phyloP scores from a whole-genome alignment of 1,284 basidiomycete genomes.

The Phellinidium pouzarii region DNA sequence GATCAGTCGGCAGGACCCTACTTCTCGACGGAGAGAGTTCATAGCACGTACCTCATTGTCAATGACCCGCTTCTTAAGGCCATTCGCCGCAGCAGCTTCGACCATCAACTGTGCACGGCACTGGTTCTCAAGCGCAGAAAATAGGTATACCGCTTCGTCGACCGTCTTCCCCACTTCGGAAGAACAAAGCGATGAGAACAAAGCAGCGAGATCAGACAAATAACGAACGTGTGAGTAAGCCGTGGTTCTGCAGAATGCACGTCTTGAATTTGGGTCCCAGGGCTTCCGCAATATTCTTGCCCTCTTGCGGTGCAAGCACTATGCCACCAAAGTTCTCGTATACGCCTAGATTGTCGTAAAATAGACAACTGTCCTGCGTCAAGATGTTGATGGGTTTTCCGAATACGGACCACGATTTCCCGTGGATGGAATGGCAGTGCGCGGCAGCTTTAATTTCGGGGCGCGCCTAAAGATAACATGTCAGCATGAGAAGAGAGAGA shows the following conservation, averaged over 20 bases:
- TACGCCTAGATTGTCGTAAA: constrained; percentile 20
- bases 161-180: constrained; percentile 22
- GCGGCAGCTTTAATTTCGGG: constrained; percentile 38
- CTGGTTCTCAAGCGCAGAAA: constrained; percentile 28
- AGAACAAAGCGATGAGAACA: background rate
- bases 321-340: constrained; percentile 30
- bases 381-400: constrained; percentile 31
- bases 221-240: constrained; percentile 4
- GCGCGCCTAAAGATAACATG: constrained; percentile 24
- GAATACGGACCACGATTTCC: constrained; percentile 35
- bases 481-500: background rate
- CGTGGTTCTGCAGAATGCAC: constrained; percentile 18
- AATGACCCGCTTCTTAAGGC: constrained; percentile 21
- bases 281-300: constrained; percentile 30
- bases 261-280: constrained; percentile 25
- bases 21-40: too few species aligned
- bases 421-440: constrained; percentile 35
- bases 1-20: background rate
- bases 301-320: constrained; percentile 33
- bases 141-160: constrained; percentile 29
- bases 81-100: constrained; percentile 29
- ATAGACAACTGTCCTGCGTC: constrained; percentile 19
- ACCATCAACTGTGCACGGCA: constrained; percentile 31
- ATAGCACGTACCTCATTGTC: constrained; percentile 22
- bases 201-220: background rate